Conservation (phyloP, 2,329 filamentous ascomycete genomes). For the Aureobasidium sp. region DNA sequence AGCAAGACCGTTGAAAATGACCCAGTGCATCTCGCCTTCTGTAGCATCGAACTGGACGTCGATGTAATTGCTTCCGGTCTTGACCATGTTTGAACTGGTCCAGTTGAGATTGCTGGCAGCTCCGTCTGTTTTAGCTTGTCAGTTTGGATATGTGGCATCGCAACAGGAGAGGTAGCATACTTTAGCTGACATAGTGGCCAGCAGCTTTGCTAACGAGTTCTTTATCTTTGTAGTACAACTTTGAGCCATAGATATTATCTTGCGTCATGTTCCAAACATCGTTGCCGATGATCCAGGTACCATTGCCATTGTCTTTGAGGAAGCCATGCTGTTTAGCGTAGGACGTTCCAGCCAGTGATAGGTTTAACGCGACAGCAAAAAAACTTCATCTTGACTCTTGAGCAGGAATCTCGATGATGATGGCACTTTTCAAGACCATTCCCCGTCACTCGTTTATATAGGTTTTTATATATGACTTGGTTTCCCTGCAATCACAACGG, state of each 20-base stretch:
- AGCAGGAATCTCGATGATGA: too few species aligned
- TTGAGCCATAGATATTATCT: conserved; percentile 28
- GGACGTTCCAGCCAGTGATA: neutral
- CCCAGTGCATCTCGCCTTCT: conserved; percentile 45
- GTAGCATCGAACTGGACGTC: conserved; percentile 40
- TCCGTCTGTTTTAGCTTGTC: conserved; percentile 31
- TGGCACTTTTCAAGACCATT: too few species aligned
- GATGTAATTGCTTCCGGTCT: conserved; percentile 34
- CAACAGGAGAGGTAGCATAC: conserved; percentile 19
- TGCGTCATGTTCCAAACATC: conserved; percentile 35
- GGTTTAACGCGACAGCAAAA: neutral
- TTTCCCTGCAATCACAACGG: too few species aligned
- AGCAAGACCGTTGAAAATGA: conserved; percentile 39
- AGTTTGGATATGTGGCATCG: neutral
- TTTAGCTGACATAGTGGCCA: conserved; percentile 39
- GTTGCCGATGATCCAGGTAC: conserved; percentile 32
- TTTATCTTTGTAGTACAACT: conserved; percentile 33
- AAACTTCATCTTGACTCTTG: neutral
- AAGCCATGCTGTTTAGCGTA: conserved; percentile 16
- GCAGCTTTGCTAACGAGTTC: conserved; percentile 33
- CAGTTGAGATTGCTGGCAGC: conserved; percentile 39
- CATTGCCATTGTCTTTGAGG: conserved; percentile 24
- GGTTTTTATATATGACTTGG: too few species aligned
- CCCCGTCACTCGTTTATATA: too few species aligned
- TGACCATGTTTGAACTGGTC: conserved; percentile 37